Evolutionary conservation across 345 rosid genomes (phyloP).

Genomic region (Eucalyptus virginea): DNA sequence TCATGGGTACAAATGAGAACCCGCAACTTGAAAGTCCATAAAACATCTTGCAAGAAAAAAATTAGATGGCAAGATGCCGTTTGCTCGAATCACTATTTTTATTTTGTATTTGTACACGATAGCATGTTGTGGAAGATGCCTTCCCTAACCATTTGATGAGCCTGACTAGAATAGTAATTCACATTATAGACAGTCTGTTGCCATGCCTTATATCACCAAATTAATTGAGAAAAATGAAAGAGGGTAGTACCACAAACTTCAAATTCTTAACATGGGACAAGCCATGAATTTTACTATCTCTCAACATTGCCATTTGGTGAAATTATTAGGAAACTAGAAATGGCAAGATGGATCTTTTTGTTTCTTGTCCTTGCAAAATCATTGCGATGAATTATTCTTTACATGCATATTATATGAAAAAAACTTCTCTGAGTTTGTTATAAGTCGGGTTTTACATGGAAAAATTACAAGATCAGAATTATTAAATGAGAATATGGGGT

Average conservation of each 20-base stretch:
- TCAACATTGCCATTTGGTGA: background rate
- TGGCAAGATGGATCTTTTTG: background rate
- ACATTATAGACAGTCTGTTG: background rate
- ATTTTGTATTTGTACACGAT: background rate
- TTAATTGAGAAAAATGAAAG: background rate
- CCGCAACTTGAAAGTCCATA: background rate
- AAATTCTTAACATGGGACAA: background rate
- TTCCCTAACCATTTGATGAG: background rate
- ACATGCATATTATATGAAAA: background rate
- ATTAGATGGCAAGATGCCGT: background rate
- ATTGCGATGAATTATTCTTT: background rate
- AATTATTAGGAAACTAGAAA: background rate
- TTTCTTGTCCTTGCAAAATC: background rate
- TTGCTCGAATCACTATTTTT: background rate
- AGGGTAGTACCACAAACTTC: background rate
- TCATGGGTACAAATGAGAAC: background rate
- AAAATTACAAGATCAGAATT: background rate
- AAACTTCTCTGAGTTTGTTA: fast-evolving
- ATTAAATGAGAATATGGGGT: background rate
- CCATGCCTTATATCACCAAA: background rate
- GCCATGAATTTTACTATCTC: background rate
- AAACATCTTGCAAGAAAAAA: background rate
- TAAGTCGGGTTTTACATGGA: background rate
- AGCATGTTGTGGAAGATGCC: background rate
- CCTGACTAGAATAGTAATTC: background rate